A percentile compares a stretch with the other conserved stretches of the same genome.
phyloP scores from a whole-genome alignment of 805 yeast genomes.

The Zygoascus biomembranicola region DNA sequence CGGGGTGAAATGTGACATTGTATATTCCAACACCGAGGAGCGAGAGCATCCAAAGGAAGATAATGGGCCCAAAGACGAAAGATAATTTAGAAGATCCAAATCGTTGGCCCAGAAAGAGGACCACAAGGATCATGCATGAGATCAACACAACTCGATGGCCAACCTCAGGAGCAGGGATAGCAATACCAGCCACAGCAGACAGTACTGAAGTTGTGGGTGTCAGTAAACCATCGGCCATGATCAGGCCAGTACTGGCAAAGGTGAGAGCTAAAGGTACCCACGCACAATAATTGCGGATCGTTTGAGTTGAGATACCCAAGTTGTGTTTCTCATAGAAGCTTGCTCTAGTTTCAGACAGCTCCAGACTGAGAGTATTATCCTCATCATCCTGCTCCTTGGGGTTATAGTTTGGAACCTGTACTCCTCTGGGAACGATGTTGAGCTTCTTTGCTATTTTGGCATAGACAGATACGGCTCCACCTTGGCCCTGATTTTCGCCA shows the following conservation, averaged over 20 bases:
- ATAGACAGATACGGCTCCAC: constrained; percentile 58
- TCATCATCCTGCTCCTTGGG: background rate
- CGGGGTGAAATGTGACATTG: constrained; percentile 34
- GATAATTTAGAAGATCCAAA: constrained; percentile 45
- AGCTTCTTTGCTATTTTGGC: constrained; percentile 46
- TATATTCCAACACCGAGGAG: constrained; percentile 39
- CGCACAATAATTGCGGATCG: background rate
- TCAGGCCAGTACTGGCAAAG: constrained; percentile 30
- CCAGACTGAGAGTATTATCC: background rate
- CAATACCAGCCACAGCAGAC: constrained; percentile 49
- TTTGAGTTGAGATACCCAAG: background rate
- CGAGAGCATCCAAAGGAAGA: constrained; percentile 43
- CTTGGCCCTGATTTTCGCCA: constrained; percentile 55
- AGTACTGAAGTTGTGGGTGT: constrained; percentile 59
- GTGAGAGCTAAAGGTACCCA: background rate
- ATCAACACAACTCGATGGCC: constrained; percentile 34
- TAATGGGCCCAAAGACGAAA: constrained; percentile 45
- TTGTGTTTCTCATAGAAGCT: background rate
- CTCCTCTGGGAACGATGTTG: constrained; percentile 22
- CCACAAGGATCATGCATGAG: constrained; percentile 39
- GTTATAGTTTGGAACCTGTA: background rate
- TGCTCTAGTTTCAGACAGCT: background rate
- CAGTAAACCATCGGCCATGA: constrained; percentile 50
- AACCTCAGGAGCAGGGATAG: constrained; percentile 42
- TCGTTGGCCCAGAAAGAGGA: constrained; percentile 40